Evolutionary conservation across 352 stramenopile genomes (phyloP), one percentile per base, ranked within the genome.

Genomic region (Phytophthora pistaciae): DNA sequence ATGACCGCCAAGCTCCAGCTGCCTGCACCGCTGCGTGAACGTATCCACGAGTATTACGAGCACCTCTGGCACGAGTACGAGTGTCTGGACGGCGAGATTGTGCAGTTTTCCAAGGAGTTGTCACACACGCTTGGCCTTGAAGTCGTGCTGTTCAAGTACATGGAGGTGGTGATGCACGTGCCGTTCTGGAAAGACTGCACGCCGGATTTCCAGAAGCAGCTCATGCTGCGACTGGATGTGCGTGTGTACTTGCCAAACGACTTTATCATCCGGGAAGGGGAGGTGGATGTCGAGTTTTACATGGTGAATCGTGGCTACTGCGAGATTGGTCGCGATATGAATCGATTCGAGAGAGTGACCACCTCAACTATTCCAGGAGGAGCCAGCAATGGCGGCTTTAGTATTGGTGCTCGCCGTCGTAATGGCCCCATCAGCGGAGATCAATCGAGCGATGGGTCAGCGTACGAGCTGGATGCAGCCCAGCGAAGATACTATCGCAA

Each of bases 191-290:
- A 72, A 36, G 78, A 90, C 10, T 82, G 76, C 16, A 79, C 71
- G 0, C 75, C 82, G 0, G 84, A 94, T 49, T 90, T 95, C 66
- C 75, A 91, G 57, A 91, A 89, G 68, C 83, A 91, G 53, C 60
- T 94, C 4, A 75, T 92, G 60, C 29, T 89, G 27, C 65, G 69
- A 16, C 60, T 94, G 11, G 72, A 83, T 25, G 83, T 90, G 11
- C 80, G 83, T 42, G 74, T 94, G 14, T 94, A 92, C 63, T 64
- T 93, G 11, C 84, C 86, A 3, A 88, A 95, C 65, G 84, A 93
- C 60, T 95, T 84, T 42, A 83, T 95, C 40, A 84, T 92, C 31
- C 73, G 83, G 9, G 70, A 82, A 36, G 84, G 77, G 3, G 84
- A 93, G 50, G 78, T 91, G 0, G 83, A 78, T 42, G 74, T 79